Evolutionary conservation across 73 alveolate species (phyloP).

Genomic region (Stentor coeruleus): DNA sequence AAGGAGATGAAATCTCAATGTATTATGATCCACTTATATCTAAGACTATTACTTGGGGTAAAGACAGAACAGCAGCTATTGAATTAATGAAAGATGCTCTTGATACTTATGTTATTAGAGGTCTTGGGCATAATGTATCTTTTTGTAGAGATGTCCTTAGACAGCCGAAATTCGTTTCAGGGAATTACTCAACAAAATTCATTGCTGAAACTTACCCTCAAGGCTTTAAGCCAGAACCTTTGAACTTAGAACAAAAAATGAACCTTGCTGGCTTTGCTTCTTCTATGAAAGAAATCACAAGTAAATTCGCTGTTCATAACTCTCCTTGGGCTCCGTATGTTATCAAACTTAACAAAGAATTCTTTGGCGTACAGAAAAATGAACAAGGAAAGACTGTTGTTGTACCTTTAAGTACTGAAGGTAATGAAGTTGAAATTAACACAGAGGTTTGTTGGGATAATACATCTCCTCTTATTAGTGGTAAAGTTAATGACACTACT

Average conservation of each 20-base stretch:
- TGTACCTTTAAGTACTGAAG: not conserved
- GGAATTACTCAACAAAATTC: conserved; percentile 70
- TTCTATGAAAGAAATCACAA: conserved; percentile 8
- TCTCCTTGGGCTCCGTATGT: not conserved
- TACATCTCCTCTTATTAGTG: conserved; percentile 18
- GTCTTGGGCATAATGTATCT: conserved; percentile 71
- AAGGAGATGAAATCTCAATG: conserved; percentile 79
- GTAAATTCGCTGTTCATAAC: not conserved
- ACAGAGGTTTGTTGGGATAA: not conserved
- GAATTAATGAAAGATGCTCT: conserved; percentile 53
- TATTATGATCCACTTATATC: conserved; percentile 88
- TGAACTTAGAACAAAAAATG: not conserved
- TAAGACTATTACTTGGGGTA: conserved; percentile 70
- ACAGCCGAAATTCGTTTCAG: conserved; percentile 49
- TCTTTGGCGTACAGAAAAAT: not conserved
- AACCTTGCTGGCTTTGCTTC: not conserved
- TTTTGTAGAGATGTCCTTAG: conserved; percentile 64
- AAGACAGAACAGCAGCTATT: conserved; percentile 71
- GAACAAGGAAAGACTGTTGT: not conserved
- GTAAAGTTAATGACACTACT: not conserved
- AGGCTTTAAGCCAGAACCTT: conserved; percentile 29
- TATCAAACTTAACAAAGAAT: not conserved
- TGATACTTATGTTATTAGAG: conserved; percentile 64
- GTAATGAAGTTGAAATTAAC: not conserved
- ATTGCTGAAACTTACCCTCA: conserved; percentile 45